These are phyloP conservation scores for Uronychia setigera DNA, from an alignment of 73 alveolate species.

Conservation along the genomic window DNA sequence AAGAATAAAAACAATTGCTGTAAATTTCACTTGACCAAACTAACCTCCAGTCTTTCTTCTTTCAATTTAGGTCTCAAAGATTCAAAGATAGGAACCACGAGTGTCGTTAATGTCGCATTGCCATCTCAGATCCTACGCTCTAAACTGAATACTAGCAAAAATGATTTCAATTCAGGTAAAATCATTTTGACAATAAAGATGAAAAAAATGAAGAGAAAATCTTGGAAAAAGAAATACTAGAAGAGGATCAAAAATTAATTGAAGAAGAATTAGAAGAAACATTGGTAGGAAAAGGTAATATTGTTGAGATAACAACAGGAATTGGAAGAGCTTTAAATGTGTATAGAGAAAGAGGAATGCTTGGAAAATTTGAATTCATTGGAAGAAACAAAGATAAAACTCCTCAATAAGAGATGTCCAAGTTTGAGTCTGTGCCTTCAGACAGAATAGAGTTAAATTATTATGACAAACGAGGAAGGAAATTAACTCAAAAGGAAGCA, in stretches of 20 bases:
- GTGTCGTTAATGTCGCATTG: conserved; percentile 51
- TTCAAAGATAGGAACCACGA: conserved; percentile 46
- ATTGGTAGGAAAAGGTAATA: conserved; percentile 37
- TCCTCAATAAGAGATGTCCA: conserved; percentile 9
- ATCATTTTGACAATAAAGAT: too few relatives aligned
- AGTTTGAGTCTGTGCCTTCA: conserved; percentile 11
- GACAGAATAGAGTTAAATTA: conserved; percentile 31
- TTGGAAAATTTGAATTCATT: conserved; percentile 18
- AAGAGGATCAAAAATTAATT: conserved; percentile 20
- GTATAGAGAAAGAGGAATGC: conserved; percentile 54
- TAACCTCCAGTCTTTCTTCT: background rate
- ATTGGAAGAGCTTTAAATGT: conserved; percentile 45
- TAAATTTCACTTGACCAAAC: background rate
- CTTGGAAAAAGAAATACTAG: background rate
- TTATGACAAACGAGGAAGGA: conserved; percentile 45
- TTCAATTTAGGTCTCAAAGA: conserved; percentile 3
- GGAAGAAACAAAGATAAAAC: conserved; percentile 51
- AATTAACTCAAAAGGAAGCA: conserved; percentile 46
- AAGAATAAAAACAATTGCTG: background rate
- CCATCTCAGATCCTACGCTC: conserved; percentile 61
- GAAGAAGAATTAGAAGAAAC: conserved; percentile 31
- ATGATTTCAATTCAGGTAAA: too few relatives aligned
- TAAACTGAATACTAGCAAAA: too few relatives aligned
- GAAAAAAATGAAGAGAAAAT: conserved; percentile 3
- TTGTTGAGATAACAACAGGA: background rate